These are phyloP conservation scores for Harringtonia aguacate DNA, from an alignment of 2,329 filamentous ascomycete species.

Conservation along the genomic window DNA sequence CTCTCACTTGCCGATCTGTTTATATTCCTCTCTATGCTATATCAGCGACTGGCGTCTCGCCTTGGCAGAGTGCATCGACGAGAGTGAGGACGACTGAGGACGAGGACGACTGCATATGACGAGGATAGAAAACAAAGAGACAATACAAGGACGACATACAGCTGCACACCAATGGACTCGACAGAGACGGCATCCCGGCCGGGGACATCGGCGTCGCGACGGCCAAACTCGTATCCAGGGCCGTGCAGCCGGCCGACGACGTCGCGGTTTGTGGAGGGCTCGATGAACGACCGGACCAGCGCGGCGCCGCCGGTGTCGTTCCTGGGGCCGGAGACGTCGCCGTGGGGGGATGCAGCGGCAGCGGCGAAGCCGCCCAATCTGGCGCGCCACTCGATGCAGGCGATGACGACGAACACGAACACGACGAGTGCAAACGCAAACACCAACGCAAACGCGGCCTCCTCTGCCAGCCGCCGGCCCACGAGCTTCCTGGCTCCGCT, in stretches of 20 bases:
- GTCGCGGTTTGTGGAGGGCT: conserved; percentile 64
- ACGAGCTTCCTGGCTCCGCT: conserved; percentile 20
- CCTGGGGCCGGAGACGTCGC: conserved; percentile 25
- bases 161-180: not conserved
- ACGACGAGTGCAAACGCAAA: conserved; percentile 5
- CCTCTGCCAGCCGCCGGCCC: conserved; percentile 5
- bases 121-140: not conserved
- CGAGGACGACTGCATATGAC: no score
- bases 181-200: not conserved
- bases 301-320: conserved; percentile 60
- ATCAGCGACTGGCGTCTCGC: no score
- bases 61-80: no score
- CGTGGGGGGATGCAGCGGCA: conserved; percentile 8
- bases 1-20: not conserved
- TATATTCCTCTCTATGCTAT: not conserved
- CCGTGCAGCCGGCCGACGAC: conserved; percentile 10
- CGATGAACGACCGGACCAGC: conserved; percentile 74
- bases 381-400: not conserved
- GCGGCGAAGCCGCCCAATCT: not conserved
- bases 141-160: not conserved
- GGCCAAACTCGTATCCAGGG: not conserved
- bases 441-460: not conserved
- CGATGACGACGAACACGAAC: not conserved
- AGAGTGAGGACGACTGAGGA: no score
- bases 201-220: not conserved